A percentile compares a stretch with the other conserved stretches of the same genome.
phyloP scores from a whole-genome alignment of 805 yeast genomes.

The Cyberlindnera mrakii region DNA sequence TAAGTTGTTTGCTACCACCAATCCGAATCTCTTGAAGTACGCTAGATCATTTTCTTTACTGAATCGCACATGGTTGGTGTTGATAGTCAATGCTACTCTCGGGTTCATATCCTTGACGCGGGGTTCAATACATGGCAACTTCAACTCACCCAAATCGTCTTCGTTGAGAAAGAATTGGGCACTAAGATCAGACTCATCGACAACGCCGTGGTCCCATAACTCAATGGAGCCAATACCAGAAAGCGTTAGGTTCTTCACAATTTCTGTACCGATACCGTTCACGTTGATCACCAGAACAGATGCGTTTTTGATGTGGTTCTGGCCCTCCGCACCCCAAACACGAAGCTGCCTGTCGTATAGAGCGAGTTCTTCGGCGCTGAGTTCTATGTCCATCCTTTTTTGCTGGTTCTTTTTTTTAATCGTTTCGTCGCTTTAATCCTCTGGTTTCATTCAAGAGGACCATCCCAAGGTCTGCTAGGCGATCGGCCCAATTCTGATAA shows the following conservation, averaged over 20 bases:
- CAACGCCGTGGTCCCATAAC: constrained; percentile 52
- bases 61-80: constrained; percentile 24
- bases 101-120: constrained; percentile 73
- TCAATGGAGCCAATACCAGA: constrained; percentile 83
- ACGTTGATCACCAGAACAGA: constrained; percentile 63
- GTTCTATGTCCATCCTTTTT: constrained; percentile 4
- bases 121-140: constrained; percentile 47
- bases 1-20: constrained; percentile 73
- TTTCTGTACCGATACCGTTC: constrained; percentile 76
- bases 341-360: constrained; percentile 92
- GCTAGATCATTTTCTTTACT: constrained; percentile 18
- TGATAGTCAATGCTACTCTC: constrained; percentile 55
- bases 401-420: too few relatives aligned
- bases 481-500: too few relatives aligned
- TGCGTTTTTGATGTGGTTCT: constrained; percentile 65
- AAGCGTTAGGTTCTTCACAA: constrained; percentile 75
- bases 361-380: constrained; percentile 71
- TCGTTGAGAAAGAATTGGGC: constrained; percentile 68
- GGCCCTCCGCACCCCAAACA: constrained; percentile 95
- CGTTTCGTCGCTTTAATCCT: too few relatives aligned
- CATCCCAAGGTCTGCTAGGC: too few relatives aligned
- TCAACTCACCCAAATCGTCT: constrained; percentile 46
- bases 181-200: constrained; percentile 58
- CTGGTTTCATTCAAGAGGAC: too few relatives aligned
- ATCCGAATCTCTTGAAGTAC: constrained; percentile 52